A percentile compares a stretch with the other conserved stretches of the same genome.
These are phyloP conservation scores for Pisolithus microcarpus DNA, from an alignment of 768 basidiomycete species.

Conservation along the genomic window DNA sequence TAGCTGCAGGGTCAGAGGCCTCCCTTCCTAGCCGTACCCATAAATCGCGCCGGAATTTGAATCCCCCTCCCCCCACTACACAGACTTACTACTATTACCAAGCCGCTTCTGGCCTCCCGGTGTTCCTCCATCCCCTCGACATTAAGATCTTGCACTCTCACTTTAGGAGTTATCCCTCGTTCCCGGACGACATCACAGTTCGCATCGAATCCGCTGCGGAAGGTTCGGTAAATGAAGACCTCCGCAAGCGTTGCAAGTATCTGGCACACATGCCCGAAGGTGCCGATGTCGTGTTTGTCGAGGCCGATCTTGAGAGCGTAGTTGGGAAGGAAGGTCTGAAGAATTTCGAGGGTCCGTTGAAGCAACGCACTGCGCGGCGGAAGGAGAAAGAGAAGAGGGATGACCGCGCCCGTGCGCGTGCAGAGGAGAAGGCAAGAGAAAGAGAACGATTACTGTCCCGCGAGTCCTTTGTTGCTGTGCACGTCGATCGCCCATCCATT, in stretches of 20 bases:
- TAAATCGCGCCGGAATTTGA: conserved; percentile 69
- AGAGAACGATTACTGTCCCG: conserved; percentile 29
- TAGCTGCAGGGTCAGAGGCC: conserved; percentile 4
- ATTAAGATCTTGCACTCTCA: conserved; percentile 87
- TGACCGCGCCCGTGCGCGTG: conserved; percentile 70
- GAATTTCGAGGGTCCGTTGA: conserved; percentile 79
- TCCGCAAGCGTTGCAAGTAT: conserved; percentile 93
- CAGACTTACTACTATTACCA: conserved; percentile 96
- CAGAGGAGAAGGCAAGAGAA: conserved; percentile 73
- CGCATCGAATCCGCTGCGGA: conserved; percentile 72
- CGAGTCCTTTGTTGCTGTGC: conserved; percentile 8
- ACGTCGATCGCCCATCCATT: background rate
- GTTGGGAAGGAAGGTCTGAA: conserved; percentile 71
- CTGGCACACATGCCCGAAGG: conserved; percentile 87
- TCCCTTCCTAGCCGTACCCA: conserved; percentile 25
- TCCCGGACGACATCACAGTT: conserved; percentile 77
- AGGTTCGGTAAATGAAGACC: conserved; percentile 83
- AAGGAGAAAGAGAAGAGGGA: conserved; percentile 83
- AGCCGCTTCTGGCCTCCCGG: conserved; percentile 80
- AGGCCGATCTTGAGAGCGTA: conserved; percentile 73
- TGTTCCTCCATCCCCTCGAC: conserved; percentile 94
- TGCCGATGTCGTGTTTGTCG: conserved; percentile 90
- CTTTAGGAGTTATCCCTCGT: conserved; percentile 70
- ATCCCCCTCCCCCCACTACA: conserved; percentile 80
- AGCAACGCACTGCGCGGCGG: conserved; percentile 62